Evolutionary conservation across 1,284 basidiomycete genomes (phyloP).

Genomic region (Retiboletus fuscus): DNA sequence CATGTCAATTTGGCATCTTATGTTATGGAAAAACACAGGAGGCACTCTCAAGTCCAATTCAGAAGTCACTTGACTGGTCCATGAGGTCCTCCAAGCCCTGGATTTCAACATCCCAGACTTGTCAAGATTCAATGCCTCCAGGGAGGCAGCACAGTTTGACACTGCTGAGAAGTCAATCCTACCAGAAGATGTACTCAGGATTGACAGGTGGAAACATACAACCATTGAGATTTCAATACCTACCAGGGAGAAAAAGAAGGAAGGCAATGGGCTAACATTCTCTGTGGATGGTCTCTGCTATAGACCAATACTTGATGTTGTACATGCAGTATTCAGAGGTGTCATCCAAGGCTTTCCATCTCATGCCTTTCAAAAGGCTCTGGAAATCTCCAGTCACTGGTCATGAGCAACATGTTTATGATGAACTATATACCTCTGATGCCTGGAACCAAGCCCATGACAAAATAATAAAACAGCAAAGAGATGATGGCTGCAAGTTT

Average conservation of each 20-base stretch:
- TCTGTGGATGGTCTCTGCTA: not conserved
- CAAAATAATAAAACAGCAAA: slow-evolving; percentile 16
- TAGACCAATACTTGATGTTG: not conserved
- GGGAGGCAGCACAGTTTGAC: not conserved
- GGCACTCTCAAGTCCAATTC: slow-evolving; percentile 7
- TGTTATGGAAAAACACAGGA: not conserved
- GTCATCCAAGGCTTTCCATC: slow-evolving; percentile 7
- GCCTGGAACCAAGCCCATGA: slow-evolving; percentile 27
- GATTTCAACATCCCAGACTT: slow-evolving; percentile 8
- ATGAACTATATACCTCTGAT: slow-evolving; percentile 22
- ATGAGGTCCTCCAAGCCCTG: slow-evolving; percentile 9
- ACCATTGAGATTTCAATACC: slow-evolving; percentile 2
- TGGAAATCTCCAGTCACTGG: slow-evolving; percentile 11
- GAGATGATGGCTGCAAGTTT: slow-evolving; percentile 32
- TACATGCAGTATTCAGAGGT: slow-evolving; percentile 6
- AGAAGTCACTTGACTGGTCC: slow-evolving; percentile 15
- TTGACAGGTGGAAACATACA: slow-evolving; percentile 9
- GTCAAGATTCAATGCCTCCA: not conserved
- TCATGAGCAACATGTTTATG: slow-evolving; percentile 5
- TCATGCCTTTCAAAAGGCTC: slow-evolving; percentile 13
- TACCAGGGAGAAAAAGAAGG: slow-evolving; percentile 3
- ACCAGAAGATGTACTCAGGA: not conserved
- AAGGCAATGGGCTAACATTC: slow-evolving; percentile 14
- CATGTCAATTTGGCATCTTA: not conserved
- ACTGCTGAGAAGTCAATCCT: not conserved